phyloP scores from a whole-genome alignment of 345 rosid species.

The Gossypium mustelinum region DNA sequence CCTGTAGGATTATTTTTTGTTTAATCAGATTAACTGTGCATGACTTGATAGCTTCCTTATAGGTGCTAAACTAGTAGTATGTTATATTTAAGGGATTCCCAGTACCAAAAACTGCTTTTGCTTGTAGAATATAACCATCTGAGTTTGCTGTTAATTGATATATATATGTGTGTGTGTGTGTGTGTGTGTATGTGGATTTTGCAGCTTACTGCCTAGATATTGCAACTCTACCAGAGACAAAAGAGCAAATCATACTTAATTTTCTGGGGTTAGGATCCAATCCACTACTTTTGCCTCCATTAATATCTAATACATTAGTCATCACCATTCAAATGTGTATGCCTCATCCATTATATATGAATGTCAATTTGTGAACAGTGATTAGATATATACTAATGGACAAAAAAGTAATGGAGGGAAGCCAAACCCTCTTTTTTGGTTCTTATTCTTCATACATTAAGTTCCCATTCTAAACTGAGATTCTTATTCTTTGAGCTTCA shows the following conservation, averaged over 20 bases:
- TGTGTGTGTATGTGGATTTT: background rate
- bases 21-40: background rate
- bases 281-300: no score
- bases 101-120: background rate
- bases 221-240: background rate
- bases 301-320: no score
- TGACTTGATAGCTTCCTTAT: background rate
- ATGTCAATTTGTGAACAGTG: no score
- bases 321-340: background rate
- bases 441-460: background rate
- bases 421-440: background rate
- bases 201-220: background rate
- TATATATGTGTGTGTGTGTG: background rate
- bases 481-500: constrained; percentile 1
- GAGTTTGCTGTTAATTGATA: background rate
- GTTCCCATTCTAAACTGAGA: background rate
- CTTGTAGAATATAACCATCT: constrained; percentile 3
- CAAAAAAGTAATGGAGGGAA: no score
- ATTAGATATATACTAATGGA: no score
- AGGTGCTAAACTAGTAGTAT: background rate
- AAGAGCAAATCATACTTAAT: background rate
- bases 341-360: background rate
- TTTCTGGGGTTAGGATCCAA: background rate
- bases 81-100: background rate
- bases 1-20: background rate